Evolutionary conservation across 2,329 filamentous ascomycete species (phyloP).

Genomic region (Apiospora pterosperma): DNA sequence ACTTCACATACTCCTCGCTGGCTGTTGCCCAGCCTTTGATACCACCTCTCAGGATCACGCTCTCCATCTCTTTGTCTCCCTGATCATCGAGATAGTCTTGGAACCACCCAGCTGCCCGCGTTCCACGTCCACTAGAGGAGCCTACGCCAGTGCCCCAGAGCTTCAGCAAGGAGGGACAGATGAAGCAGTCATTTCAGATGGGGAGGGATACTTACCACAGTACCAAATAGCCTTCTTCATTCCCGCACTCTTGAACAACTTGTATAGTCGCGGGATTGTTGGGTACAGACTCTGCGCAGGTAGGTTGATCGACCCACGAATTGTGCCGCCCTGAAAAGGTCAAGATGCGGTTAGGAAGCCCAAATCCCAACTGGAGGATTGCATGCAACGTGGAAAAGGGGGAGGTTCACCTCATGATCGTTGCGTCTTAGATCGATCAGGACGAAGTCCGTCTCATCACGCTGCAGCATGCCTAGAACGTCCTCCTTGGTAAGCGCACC

Average conservation of each 20-base stretch:
- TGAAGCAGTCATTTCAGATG: background rate
- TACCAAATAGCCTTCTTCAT: constrained; percentile 42
- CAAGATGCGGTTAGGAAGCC: background rate
- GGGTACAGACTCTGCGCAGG: constrained; percentile 44
- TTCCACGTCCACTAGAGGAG: constrained; percentile 52
- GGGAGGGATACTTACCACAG: constrained; percentile 34
- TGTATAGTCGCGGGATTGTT: constrained; percentile 38
- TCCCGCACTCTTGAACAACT: constrained; percentile 37
- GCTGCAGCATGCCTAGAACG: background rate
- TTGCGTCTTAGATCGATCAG: constrained; percentile 39
- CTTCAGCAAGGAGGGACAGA: background rate
- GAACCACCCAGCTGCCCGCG: constrained; percentile 53
- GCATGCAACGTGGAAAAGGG: background rate
- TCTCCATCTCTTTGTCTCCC: constrained; percentile 39
- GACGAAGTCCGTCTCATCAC: constrained; percentile 22
- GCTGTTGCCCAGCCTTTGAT: constrained; percentile 52
- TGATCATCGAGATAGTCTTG: constrained; percentile 44
- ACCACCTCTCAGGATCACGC: constrained; percentile 46
- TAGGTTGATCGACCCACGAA: constrained; percentile 50
- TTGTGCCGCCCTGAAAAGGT: constrained; percentile 48
- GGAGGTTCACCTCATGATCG: constrained; percentile 33
- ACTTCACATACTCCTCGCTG: constrained; percentile 42
- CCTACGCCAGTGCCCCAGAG: constrained; percentile 31
- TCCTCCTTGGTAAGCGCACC: background rate
- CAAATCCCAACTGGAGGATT: background rate